phyloP scores from a whole-genome alignment of 1,284 basidiomycete species.

The Ceraceosorus guamensis region DNA sequence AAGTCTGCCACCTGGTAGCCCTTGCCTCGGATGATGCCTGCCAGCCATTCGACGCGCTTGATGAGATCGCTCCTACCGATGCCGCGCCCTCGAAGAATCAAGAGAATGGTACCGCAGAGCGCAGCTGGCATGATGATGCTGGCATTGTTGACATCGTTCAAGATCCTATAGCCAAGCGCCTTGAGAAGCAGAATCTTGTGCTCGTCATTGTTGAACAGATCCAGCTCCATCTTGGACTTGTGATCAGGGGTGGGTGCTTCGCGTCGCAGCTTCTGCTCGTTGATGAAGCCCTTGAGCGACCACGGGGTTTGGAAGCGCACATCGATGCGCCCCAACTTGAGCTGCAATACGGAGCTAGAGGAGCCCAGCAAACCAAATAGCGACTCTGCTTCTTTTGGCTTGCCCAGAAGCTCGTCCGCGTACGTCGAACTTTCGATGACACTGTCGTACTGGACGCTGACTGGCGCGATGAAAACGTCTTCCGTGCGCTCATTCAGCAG shows the following conservation, averaged over 20 bases:
- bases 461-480: slow-evolving; percentile 49
- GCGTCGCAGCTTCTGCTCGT: slow-evolving; percentile 37
- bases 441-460: slow-evolving; percentile 50
- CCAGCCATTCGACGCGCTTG: slow-evolving; percentile 43
- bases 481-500: slow-evolving; percentile 38
- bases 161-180: slow-evolving; percentile 47
- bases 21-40: slow-evolving; percentile 37
- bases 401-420: slow-evolving; percentile 48
- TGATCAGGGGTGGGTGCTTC: slow-evolving; percentile 17
- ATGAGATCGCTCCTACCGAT: slow-evolving; percentile 48
- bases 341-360: slow-evolving; percentile 42
- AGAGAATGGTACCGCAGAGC: slow-evolving; percentile 47
- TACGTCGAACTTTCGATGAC: slow-evolving; percentile 50
- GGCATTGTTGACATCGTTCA: slow-evolving; percentile 49
- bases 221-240: slow-evolving; percentile 23
- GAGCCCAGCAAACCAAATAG: slow-evolving; percentile 46
- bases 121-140: slow-evolving; percentile 50
- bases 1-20: slow-evolving; percentile 49
- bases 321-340: slow-evolving; percentile 49
- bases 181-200: slow-evolving; percentile 43
- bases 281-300: slow-evolving; percentile 45
- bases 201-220: slow-evolving; percentile 22
- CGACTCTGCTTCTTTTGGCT: slow-evolving; percentile 50
- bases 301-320: slow-evolving; percentile 50
- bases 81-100: slow-evolving; percentile 47